phyloP scores from a whole-genome alignment of 2,329 filamentous ascomycete species.

The Monosporascus sp. region DNA sequence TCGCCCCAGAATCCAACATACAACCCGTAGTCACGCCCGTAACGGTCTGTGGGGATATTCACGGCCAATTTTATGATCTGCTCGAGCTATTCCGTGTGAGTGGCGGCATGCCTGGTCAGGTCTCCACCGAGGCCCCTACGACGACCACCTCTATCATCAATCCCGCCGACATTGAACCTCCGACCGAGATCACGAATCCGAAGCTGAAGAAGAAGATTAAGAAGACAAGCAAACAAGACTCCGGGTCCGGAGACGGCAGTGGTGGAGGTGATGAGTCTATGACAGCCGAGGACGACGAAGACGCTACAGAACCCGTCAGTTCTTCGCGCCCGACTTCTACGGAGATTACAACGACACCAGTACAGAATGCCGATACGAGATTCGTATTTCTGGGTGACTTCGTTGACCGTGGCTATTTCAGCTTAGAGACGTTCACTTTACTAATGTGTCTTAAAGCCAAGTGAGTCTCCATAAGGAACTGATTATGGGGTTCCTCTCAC shows the following conservation, averaged over 20 bases:
- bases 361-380: slow-evolving; percentile 42
- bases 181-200: slow-evolving; percentile 80
- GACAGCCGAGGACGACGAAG: slow-evolving; percentile 45
- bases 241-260: slow-evolving; percentile 42
- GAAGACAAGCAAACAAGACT: slow-evolving; percentile 44
- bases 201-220: slow-evolving; percentile 83
- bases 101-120: slow-evolving; percentile 90
- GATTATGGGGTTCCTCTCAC: background rate
- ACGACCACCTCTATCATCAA: slow-evolving; percentile 72
- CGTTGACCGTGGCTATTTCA: slow-evolving; percentile 95
- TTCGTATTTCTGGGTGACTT: slow-evolving; percentile 77
- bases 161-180: slow-evolving; percentile 88
- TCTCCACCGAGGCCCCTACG: slow-evolving; percentile 61
- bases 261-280: slow-evolving; percentile 43
- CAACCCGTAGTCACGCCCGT: slow-evolving; percentile 96
- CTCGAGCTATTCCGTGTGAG: slow-evolving; percentile 95
- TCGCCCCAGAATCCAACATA: slow-evolving; percentile 80
- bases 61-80: slow-evolving; percentile 97
- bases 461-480: slow-evolving; percentile 31
- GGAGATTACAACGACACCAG: slow-evolving; percentile 10
- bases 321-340: slow-evolving; percentile 24
- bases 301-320: slow-evolving; percentile 32
- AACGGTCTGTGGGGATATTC: slow-evolving; percentile 95
- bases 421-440: slow-evolving; percentile 94
- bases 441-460: slow-evolving; percentile 88